These are phyloP conservation scores for Annulohypoxylon stygium DNA, from an alignment of 495 filamentous ascomycete genomes.

Conservation along the genomic window DNA sequence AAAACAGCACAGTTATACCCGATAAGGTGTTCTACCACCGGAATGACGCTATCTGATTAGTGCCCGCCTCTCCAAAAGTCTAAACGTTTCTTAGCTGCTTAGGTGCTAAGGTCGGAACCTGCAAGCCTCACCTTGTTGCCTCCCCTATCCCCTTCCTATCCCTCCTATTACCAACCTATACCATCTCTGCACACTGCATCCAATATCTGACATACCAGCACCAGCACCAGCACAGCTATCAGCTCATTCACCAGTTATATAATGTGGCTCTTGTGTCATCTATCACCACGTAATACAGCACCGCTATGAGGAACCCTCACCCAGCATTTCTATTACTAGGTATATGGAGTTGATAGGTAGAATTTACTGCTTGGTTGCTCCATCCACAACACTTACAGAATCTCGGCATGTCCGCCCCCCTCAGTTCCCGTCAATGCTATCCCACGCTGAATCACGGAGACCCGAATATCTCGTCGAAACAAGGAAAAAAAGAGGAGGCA, in stretches of 20 bases:
- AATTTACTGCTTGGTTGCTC: slow-evolving; percentile 20
- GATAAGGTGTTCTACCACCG: slow-evolving; percentile 20
- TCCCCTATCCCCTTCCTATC: not conserved
- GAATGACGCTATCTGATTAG: slow-evolving; percentile 25
- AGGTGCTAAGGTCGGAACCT: slow-evolving; percentile 31
- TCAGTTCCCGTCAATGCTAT: slow-evolving; percentile 26
- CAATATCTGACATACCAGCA: slow-evolving; percentile 14
- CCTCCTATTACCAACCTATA: not conserved
- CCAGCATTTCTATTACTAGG: slow-evolving; percentile 16
- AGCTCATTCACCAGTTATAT: slow-evolving; percentile 36
- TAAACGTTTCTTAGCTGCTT: slow-evolving; percentile 10
- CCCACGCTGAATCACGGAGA: slow-evolving; percentile 30
- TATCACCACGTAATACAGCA: slow-evolving; percentile 42
- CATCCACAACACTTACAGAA: slow-evolving; percentile 31
- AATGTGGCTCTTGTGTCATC: slow-evolving; percentile 35
- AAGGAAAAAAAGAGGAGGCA: slow-evolving; percentile 22
- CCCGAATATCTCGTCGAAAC: slow-evolving; percentile 30
- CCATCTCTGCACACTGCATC: not conserved
- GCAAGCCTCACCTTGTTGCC: slow-evolving; percentile 44
- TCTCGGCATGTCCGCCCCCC: slow-evolving; percentile 17
- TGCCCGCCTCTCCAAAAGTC: slow-evolving; percentile 37
- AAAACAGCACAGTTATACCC: slow-evolving; percentile 14
- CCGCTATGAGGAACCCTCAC: slow-evolving; percentile 16
- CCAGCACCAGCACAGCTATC: not conserved
- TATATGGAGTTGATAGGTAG: slow-evolving; percentile 24